Conservation (phyloP, 202 grass and related monocot species). For the Carex arenaria region DNA sequence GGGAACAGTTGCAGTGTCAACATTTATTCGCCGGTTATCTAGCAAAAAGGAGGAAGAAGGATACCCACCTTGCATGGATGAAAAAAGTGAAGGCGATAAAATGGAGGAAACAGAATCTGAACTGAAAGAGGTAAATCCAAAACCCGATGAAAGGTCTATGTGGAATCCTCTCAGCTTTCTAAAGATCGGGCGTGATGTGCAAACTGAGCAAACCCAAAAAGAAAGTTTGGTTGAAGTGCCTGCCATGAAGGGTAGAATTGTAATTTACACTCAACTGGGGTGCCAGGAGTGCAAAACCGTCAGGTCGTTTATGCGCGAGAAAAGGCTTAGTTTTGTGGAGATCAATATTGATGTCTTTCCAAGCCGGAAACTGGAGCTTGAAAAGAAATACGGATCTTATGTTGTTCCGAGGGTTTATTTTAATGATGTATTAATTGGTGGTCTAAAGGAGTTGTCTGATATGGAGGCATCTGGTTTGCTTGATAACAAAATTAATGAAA, state of each 20-base stretch:
- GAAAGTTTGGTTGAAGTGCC: constrained; percentile 29
- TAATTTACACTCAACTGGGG: constrained; percentile 68
- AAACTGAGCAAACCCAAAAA: constrained; percentile 27
- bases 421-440: constrained; percentile 68
- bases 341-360: constrained; percentile 92
- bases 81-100: constrained; percentile 34
- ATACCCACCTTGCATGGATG: constrained; percentile 34
- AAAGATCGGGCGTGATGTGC: constrained; percentile 55
- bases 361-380: constrained; percentile 72
- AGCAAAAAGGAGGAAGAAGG: constrained; percentile 60
- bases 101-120: constrained; percentile 42
- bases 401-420: constrained; percentile 81
- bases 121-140: constrained; percentile 37
- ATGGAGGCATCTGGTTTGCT: constrained; percentile 64
- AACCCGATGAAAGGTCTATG: constrained; percentile 37
- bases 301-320: constrained; percentile 54
- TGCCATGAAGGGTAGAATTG: constrained; percentile 55
- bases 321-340: constrained; percentile 69
- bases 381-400: constrained; percentile 68
- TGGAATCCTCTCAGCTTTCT: constrained; percentile 96
- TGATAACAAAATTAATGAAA: constrained; percentile 49
- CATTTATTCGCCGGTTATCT: constrained; percentile 77
- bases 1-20: constrained; percentile 67
- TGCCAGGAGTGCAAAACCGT: constrained; percentile 76
- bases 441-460: constrained; percentile 59